phyloP scores from a whole-genome alignment of 2,329 filamentous ascomycete species.

The Juglanconis sp. region DNA sequence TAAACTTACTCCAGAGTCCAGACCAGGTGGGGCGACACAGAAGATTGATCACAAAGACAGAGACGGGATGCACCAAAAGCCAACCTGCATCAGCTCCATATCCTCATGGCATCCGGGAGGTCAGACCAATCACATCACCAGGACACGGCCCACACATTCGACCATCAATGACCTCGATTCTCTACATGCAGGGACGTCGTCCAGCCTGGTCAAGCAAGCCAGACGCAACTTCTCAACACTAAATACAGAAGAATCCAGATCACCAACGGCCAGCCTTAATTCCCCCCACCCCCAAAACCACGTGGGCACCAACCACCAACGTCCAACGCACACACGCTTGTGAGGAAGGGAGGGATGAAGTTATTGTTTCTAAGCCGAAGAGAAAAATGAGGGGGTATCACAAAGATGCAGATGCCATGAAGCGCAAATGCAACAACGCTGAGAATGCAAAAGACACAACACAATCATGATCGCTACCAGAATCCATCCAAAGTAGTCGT shows the following conservation, averaged over 20 bases:
- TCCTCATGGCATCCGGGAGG: too few relatives aligned
- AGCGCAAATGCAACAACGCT: neutral
- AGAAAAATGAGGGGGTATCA: slow-evolving; percentile 13
- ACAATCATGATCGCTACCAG: neutral
- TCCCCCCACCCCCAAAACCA: neutral
- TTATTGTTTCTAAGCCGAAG: slow-evolving; percentile 17
- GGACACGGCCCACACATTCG: neutral
- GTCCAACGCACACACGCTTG: neutral
- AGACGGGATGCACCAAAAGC: neutral
- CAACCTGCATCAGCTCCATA: too few relatives aligned
- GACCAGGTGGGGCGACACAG: too few relatives aligned
- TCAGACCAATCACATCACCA: neutral
- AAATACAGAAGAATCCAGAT: neutral
- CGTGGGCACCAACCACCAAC: neutral
- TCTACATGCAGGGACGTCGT: neutral
- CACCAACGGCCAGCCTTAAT: slow-evolving; percentile 7
- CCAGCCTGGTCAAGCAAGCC: neutral
- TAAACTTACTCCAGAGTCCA: too few relatives aligned
- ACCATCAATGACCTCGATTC: slow-evolving; percentile 5
- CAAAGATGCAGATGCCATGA: slow-evolving; percentile 2
- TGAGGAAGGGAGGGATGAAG: slow-evolving; percentile 10
- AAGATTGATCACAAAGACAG: neutral
- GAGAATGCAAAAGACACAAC: neutral
- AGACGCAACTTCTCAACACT: neutral
- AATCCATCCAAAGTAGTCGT: neutral